Percentiles rank a stretch among this genome's conserved stretches.
Evolutionary conservation across 306 rosid species (phyloP).

Genomic region (Castanopsis chinensis): DNA sequence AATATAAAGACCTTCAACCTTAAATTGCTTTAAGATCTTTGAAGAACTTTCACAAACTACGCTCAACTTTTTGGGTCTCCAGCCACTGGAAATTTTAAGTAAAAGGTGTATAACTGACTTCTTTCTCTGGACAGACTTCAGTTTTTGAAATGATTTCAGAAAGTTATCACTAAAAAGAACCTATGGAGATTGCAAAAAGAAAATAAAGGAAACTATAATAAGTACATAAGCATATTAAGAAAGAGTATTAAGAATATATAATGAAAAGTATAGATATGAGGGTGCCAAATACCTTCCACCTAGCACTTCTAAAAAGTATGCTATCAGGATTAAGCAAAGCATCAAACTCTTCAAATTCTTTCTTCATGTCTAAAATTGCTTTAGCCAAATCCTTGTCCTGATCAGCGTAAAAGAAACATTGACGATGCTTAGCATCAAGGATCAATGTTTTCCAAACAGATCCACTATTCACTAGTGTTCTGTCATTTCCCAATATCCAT

Average conservation of each 20-base stretch:
- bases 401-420: constrained; percentile 65
- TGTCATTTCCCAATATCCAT: constrained; percentile 76
- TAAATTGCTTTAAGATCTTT: constrained; percentile 49
- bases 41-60: constrained; percentile 42
- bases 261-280: neutral
- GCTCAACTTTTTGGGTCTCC: constrained; percentile 63
- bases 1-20: constrained; percentile 53
- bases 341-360: constrained; percentile 58
- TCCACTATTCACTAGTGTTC: constrained; percentile 35
- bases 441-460: constrained; percentile 60
- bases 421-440: constrained; percentile 55
- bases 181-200: constrained; percentile 22
- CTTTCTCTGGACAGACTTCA: constrained; percentile 31
- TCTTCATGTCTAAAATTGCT: constrained; percentile 52
- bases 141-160: constrained; percentile 61
- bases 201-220: neutral
- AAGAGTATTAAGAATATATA: neutral
- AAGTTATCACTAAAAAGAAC: constrained; percentile 68
- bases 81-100: constrained; percentile 59
- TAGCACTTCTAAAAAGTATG: constrained; percentile 50
- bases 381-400: constrained; percentile 60
- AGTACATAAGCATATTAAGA: neutral
- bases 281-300: constrained; percentile 60
- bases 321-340: constrained; percentile 63
- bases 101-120: constrained; percentile 47